Percentiles rank a stretch among this genome's conserved stretches.
These are phyloP conservation scores for Cudoniella acicularis DNA, from an alignment of 495 filamentous ascomycete species.

Conservation along the genomic window DNA sequence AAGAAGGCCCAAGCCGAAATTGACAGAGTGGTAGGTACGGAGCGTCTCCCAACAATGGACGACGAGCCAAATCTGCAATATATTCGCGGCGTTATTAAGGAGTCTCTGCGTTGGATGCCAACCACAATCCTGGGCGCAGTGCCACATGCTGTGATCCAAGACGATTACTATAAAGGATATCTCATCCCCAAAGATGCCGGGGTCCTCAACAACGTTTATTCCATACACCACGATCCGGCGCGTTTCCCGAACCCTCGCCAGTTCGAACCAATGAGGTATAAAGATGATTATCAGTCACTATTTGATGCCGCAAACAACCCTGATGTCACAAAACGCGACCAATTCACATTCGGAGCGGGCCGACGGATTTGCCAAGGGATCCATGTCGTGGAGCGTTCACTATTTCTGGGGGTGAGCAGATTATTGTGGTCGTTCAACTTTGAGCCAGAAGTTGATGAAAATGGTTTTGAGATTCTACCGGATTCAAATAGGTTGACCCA, in stretches of 20 bases:
- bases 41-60: conserved; percentile 45
- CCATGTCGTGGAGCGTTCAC: too few relatives aligned
- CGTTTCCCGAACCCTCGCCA: conserved; percentile 37
- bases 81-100: conserved; percentile 47
- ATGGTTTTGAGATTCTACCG: too few relatives aligned
- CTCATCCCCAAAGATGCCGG: conserved; percentile 42
- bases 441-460: too few relatives aligned
- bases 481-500: too few relatives aligned
- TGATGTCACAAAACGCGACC: too few relatives aligned
- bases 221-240: conserved; percentile 35
- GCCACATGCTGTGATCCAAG: conserved; percentile 50
- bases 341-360: too few relatives aligned
- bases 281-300: too few relatives aligned
- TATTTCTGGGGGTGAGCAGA: too few relatives aligned
- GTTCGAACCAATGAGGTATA: conserved; percentile 46
- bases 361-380: too few relatives aligned
- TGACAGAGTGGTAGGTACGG: conserved; percentile 45
- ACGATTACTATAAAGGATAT: conserved; percentile 47
- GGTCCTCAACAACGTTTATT: conserved; percentile 33
- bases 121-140: conserved; percentile 54
- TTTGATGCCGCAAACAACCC: too few relatives aligned
- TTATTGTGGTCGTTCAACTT: too few relatives aligned
- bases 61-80: conserved; percentile 51
- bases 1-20: conserved; percentile 50
- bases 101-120: conserved; percentile 51